A percentile compares a stretch with the other conserved stretches of the same genome.
phyloP scores from a whole-genome alignment of 2,329 filamentous ascomycete species.

The Aspergillus ochraceus region DNA sequence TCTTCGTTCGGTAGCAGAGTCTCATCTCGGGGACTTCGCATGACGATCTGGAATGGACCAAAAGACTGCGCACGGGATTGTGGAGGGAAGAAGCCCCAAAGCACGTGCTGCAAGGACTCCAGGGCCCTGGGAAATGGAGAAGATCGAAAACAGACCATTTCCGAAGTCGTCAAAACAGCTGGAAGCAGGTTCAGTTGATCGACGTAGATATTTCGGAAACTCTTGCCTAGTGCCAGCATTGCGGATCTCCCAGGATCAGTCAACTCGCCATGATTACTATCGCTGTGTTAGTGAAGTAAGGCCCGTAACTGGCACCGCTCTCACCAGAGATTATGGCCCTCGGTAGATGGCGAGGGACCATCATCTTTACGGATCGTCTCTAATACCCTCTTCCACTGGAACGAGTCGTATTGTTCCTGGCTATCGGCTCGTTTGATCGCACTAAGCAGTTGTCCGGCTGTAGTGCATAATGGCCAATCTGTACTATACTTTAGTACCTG shows the following conservation, averaged over 20 bases:
- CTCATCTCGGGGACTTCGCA: background rate
- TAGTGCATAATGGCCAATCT: too few species aligned
- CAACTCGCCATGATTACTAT: conserved; percentile 2
- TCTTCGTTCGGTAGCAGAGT: conserved; percentile 2
- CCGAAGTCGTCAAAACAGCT: background rate
- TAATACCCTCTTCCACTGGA: too few species aligned
- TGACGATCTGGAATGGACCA: background rate
- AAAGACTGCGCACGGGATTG: background rate
- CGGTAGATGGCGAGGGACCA: too few species aligned
- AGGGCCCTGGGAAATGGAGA: background rate
- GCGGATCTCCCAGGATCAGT: background rate
- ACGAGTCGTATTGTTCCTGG: too few species aligned
- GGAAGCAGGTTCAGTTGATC: background rate
- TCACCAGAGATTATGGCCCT: too few species aligned
- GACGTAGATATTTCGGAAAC: conserved; percentile 1
- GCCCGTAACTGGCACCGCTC: too few species aligned
- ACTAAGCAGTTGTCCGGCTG: too few species aligned
- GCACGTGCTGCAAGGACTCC: conserved; percentile 1
- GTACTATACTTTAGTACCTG: too few species aligned
- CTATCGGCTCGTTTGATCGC: too few species aligned
- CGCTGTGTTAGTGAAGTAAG: background rate
- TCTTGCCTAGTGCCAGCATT: background rate
- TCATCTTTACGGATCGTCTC: too few species aligned
- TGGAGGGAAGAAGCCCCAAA: background rate
- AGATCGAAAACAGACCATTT: background rate